Conservation (phyloP, 2,329 filamentous ascomycete species). For the Parastagonospora nodorum region DNA sequence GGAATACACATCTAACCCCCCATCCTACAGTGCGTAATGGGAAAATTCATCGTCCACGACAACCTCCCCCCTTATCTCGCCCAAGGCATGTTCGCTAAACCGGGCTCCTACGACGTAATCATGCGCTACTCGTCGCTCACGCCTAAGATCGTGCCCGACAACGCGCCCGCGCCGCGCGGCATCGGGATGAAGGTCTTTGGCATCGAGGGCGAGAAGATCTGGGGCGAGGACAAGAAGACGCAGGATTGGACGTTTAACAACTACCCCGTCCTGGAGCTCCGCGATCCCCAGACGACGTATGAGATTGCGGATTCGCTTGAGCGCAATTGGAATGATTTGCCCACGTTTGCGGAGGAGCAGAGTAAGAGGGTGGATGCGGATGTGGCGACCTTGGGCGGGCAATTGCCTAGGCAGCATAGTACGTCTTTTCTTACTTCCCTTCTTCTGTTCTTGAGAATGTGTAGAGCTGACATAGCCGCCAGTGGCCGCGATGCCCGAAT, state of each 20-base stretch:
- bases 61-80: slow-evolving; percentile 52
- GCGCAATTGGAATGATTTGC: slow-evolving; percentile 32
- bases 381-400: slow-evolving; percentile 30
- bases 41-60: slow-evolving; percentile 50
- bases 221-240: slow-evolving; percentile 37
- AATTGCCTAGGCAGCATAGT: slow-evolving; percentile 30
- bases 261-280: slow-evolving; percentile 54
- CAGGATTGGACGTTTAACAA: slow-evolving; percentile 58
- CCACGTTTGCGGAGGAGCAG: slow-evolving; percentile 42
- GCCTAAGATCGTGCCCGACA: slow-evolving; percentile 31
- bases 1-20: background rate
- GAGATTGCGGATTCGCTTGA: slow-evolving; percentile 46
- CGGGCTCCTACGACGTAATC: slow-evolving; percentile 31
- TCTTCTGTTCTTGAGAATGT: background rate
- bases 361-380: slow-evolving; percentile 49
- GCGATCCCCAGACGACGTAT: slow-evolving; percentile 51
- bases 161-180: slow-evolving; percentile 51
- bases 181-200: slow-evolving; percentile 58
- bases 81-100: slow-evolving; percentile 34
- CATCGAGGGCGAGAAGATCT: slow-evolving; percentile 46
- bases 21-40: slow-evolving; percentile 46
- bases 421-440: background rate
- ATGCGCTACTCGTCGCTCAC: slow-evolving; percentile 36
- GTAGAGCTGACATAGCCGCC: background rate
- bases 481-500: slow-evolving; percentile 44